Conservation (phyloP, 257 asterid species). For the Jaltomata sinuosa region DNA sequence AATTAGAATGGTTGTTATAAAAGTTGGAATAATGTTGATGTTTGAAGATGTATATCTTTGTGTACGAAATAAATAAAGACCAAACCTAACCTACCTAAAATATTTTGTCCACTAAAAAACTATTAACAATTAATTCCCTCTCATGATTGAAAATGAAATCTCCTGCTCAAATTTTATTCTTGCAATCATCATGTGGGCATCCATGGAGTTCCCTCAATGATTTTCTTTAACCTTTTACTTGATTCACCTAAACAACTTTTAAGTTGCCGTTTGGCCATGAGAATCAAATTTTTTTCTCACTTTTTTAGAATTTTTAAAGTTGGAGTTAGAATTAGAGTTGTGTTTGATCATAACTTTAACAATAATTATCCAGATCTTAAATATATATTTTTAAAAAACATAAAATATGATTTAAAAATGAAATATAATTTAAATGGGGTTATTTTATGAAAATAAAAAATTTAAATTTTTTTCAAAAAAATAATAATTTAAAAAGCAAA, state of each 20-base stretch:
- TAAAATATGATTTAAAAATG: too few relatives aligned
- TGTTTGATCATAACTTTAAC: too few relatives aligned
- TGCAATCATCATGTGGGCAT: neutral
- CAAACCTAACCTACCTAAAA: neutral
- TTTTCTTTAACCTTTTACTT: neutral
- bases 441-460: too few relatives aligned
- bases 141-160: neutral
- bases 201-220: neutral
- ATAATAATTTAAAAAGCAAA: too few relatives aligned
- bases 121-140: neutral
- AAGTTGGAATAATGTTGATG: neutral
- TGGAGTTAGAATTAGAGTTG: too few relatives aligned
- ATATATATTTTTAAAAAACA: too few relatives aligned
- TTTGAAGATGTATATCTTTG: neutral
- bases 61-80: neutral
- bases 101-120: neutral
- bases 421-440: too few relatives aligned
- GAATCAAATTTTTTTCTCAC: too few relatives aligned
- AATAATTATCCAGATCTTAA: too few relatives aligned
- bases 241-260: neutral
- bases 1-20: neutral
- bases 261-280: too few relatives aligned
- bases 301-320: too few relatives aligned
- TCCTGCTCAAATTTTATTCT: neutral
- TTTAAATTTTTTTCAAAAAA: too few relatives aligned